Conservation (phyloP, 805 yeast species). For the Geotrichum ghanense region DNA sequence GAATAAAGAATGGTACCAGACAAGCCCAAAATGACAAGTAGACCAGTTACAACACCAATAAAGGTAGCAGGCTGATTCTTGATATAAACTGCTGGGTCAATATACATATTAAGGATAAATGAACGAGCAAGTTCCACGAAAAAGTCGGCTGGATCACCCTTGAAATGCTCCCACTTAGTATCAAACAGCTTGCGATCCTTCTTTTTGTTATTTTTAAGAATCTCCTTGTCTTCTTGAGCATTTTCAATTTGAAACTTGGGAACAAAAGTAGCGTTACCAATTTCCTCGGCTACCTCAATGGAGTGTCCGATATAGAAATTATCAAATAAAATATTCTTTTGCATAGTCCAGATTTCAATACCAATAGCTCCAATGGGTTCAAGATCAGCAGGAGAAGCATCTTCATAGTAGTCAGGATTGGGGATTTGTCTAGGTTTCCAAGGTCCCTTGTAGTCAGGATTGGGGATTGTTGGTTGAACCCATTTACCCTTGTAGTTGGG, state of each 20-base stretch:
- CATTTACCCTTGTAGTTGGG: conserved; percentile 70
- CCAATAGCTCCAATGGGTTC: conserved; percentile 72
- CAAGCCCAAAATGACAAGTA: conserved; percentile 16
- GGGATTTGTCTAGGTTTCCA: conserved; percentile 59
- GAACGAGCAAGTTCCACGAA: conserved; percentile 16
- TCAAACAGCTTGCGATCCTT: conserved; percentile 13
- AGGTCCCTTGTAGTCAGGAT: conserved; percentile 69
- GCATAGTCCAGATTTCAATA: conserved; percentile 85
- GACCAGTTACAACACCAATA: conserved; percentile 18
- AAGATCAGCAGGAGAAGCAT: conserved; percentile 43
- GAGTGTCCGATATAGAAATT: conserved; percentile 81
- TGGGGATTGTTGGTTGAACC: conserved; percentile 53
- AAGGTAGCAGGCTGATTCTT: conserved; percentile 27
- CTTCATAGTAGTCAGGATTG: conserved; percentile 62
- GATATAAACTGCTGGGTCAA: conserved; percentile 24
- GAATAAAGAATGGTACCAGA: conserved; percentile 18
- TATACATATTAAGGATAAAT: conserved; percentile 22
- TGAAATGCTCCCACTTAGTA: conserved; percentile 20
- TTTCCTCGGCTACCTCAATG: conserved; percentile 67
- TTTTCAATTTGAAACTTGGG: conserved; percentile 27
- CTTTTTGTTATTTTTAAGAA: conserved; percentile 15
- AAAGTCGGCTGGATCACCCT: conserved; percentile 24
- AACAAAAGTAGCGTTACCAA: conserved; percentile 67
- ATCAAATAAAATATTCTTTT: conserved; percentile 61
- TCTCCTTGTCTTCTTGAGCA: conserved; percentile 11